Evolutionary conservation across 192 early-diverging fungal genomes (phyloP).

Genomic region (Phlyctochytrium bullatum): DNA sequence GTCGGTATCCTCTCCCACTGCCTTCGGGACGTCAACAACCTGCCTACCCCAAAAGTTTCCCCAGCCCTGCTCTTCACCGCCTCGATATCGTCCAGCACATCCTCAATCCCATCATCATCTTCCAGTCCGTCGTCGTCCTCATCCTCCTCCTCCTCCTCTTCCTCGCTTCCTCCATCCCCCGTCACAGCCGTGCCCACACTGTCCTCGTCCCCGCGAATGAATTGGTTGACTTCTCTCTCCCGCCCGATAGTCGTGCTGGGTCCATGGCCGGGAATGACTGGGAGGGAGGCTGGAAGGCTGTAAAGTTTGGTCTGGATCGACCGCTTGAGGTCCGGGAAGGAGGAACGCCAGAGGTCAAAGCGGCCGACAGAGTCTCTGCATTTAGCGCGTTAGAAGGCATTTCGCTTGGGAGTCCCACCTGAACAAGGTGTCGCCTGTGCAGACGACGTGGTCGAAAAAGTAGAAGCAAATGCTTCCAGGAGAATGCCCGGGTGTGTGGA

Average conservation of each 20-base stretch:
- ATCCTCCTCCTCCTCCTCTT: not conserved
- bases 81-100: not conserved
- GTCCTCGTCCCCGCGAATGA: not conserved
- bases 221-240: not conserved
- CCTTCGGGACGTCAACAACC: no score
- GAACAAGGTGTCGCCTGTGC: constrained; percentile 6
- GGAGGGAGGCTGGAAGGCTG: not conserved
- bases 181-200: not conserved
- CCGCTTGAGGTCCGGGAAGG: not conserved
- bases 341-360: not conserved
- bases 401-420: no score
- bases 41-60: no score
- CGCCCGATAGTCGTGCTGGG: constrained; percentile 1
- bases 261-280: constrained; percentile 5
- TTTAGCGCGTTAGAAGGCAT: not conserved
- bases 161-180: constrained; percentile 3
- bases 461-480: not conserved
- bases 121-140: not conserved
- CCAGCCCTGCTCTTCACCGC: not conserved
- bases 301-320: not conserved
- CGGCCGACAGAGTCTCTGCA: constrained; percentile 6
- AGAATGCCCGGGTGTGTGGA: constrained; percentile 6
- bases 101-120: not conserved
- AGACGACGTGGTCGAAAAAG: not conserved
- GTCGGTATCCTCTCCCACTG: not conserved